Conservation (phyloP, 2,329 filamentous ascomycete genomes). For the Talaromyces sp. region DNA sequence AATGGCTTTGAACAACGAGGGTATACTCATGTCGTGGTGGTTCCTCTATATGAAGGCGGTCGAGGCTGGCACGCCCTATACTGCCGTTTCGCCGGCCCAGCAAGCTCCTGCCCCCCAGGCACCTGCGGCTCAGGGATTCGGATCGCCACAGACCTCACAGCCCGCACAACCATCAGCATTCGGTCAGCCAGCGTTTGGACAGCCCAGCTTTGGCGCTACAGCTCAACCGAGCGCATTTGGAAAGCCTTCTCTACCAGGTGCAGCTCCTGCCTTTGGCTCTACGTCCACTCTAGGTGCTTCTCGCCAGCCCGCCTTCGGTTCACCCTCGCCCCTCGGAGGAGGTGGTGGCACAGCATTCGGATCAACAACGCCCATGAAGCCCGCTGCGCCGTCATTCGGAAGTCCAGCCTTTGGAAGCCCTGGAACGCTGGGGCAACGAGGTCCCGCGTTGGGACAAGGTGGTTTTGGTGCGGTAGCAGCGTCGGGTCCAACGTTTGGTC, state of each 20-base stretch:
- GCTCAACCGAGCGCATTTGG: conserved; percentile 6
- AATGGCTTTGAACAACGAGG: conserved; percentile 82
- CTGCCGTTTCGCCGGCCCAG: conserved; percentile 53
- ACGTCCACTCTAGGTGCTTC: conserved; percentile 19
- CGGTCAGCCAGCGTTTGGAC: conserved; percentile 22
- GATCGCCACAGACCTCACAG: conserved; percentile 4
- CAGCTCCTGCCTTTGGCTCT: conserved; percentile 22
- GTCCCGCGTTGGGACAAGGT: conserved; percentile 29
- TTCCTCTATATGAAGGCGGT: conserved; percentile 85
- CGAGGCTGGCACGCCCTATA: conserved; percentile 64
- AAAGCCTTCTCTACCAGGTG: conserved; percentile 20
- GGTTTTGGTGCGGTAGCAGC: conserved; percentile 20
- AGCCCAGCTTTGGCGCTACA: conserved; percentile 19
- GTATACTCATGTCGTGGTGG: conserved; percentile 83
- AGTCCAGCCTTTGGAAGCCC: conserved; percentile 30
- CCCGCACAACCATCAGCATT: conserved; percentile 4
- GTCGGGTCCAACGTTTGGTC: conserved; percentile 22
- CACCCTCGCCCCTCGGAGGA: conserved; percentile 20
- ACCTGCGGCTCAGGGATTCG: conserved; percentile 11
- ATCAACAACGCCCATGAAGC: conserved; percentile 14
- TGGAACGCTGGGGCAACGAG: conserved; percentile 24
- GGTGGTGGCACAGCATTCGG: conserved; percentile 22
- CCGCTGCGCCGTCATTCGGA: conserved; percentile 23
- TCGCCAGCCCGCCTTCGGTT: conserved; percentile 21
- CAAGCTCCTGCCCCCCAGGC: conserved; percentile 14